A percentile compares a stretch with the other conserved stretches of the same genome.
Evolutionary conservation across 768 basidiomycete species (phyloP).

Genomic region (Coprinopsis strossmayeri): DNA sequence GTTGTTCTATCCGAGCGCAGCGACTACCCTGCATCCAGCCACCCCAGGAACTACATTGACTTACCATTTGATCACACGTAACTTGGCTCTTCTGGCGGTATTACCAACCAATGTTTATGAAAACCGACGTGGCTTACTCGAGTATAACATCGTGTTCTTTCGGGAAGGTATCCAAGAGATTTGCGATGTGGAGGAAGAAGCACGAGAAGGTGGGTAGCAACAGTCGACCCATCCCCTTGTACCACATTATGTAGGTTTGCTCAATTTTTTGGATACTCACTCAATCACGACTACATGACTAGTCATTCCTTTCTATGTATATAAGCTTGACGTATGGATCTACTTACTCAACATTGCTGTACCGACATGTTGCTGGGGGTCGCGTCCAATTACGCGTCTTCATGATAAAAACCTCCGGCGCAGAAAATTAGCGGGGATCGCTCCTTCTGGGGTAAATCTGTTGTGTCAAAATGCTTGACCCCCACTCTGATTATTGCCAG

Average conservation of each 20-base stretch:
- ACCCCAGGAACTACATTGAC: constrained; percentile 70
- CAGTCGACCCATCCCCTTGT: neutral
- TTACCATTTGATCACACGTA: constrained; percentile 74
- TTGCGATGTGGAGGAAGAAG: constrained; percentile 65
- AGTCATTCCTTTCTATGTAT: no score
- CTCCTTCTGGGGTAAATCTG: neutral
- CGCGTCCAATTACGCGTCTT: no score
- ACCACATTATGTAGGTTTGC: no score
- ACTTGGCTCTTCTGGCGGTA: constrained; percentile 64
- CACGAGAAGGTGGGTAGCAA: constrained; percentile 28
- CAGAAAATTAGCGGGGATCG: neutral
- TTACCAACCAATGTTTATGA: constrained; percentile 71
- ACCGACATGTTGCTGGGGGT: neutral
- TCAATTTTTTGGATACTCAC: no score
- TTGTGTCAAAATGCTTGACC: neutral
- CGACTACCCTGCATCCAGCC: constrained; percentile 53
- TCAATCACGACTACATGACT: no score
- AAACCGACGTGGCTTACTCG: constrained; percentile 65
- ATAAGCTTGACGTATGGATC: no score
- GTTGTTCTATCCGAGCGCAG: constrained; percentile 63
- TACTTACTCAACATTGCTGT: no score
- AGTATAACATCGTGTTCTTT: constrained; percentile 85
- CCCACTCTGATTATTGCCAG: no score
- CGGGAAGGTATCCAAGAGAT: constrained; percentile 81
- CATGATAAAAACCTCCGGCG: neutral